Conservation (phyloP, 345 rosid species). For the Populus euphratica region DNA sequence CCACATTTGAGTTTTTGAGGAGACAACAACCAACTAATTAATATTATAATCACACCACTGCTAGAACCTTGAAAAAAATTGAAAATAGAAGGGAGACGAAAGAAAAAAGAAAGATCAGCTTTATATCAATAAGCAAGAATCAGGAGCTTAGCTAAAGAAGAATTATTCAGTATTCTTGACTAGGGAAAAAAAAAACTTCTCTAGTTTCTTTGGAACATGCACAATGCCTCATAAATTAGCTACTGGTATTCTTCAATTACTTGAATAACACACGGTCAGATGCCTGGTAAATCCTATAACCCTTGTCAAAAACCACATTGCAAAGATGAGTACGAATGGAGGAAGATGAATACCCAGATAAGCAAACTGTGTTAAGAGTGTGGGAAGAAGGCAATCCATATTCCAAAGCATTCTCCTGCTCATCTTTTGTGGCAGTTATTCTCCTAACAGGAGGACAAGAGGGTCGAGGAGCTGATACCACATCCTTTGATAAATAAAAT, state of each 20-base stretch:
- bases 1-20: neutral
- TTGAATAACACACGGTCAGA: neutral
- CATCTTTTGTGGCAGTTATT: slow-evolving; percentile 84
- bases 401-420: slow-evolving; percentile 93
- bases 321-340: neutral
- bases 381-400: slow-evolving; percentile 99
- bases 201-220: neutral
- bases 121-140: neutral
- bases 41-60: neutral
- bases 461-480: slow-evolving; percentile 92
- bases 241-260: neutral
- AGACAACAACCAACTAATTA: neutral
- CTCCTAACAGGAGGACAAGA: slow-evolving; percentile 86
- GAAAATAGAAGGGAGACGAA: neutral
- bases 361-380: slow-evolving; percentile 88
- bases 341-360: slow-evolving; percentile 64
- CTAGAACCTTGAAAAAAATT: slow-evolving; percentile 5
- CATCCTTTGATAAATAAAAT: slow-evolving; percentile 53
- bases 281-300: neutral
- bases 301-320: neutral
- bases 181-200: neutral
- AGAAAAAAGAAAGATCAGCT: neutral
- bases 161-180: neutral
- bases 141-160: slow-evolving; percentile 1
- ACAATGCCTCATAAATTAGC: slow-evolving; percentile 1